A percentile compares a stretch with the other conserved stretches of the same genome.
phyloP scores from a whole-genome alignment of 2,329 filamentous ascomycete species.

The Metarhizium anisopliae region DNA sequence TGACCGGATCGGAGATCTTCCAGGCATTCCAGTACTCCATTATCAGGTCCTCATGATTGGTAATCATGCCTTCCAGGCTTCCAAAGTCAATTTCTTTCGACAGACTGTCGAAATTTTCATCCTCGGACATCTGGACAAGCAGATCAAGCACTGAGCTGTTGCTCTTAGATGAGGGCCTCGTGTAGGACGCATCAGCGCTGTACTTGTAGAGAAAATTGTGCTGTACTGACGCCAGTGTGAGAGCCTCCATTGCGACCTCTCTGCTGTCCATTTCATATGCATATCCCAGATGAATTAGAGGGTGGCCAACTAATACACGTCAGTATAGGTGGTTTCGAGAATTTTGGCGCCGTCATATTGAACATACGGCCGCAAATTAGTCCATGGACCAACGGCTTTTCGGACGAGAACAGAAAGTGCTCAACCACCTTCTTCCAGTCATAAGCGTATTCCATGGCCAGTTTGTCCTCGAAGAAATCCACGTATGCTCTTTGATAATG shows the following conservation, averaged over 20 bases:
- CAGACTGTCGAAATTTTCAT: constrained; percentile 60
- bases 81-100: constrained; percentile 48
- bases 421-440: constrained; percentile 73
- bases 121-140: constrained; percentile 57
- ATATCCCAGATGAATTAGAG: constrained; percentile 91
- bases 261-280: constrained; percentile 81
- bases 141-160: constrained; percentile 60
- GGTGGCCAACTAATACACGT: constrained; percentile 61
- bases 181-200: constrained; percentile 65
- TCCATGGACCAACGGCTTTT: constrained; percentile 71
- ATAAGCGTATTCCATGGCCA: constrained; percentile 65
- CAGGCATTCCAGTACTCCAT: constrained; percentile 90
- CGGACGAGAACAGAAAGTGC: constrained; percentile 66
- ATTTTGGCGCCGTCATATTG: neutral
- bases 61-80: constrained; percentile 61
- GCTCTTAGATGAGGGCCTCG: constrained; percentile 49
- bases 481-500: constrained; percentile 83
- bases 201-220: constrained; percentile 56
- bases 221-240: constrained; percentile 55
- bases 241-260: constrained; percentile 81
- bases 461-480: constrained; percentile 90
- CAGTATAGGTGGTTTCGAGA: constrained; percentile 6
- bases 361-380: constrained; percentile 67
- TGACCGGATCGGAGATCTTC: constrained; percentile 59
- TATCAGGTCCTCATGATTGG: constrained; percentile 58